A percentile compares a stretch with the other conserved stretches of the same genome.
Conservation (phyloP, 148 eudicot genomes). For the Polygonum aviculare region DNA sequence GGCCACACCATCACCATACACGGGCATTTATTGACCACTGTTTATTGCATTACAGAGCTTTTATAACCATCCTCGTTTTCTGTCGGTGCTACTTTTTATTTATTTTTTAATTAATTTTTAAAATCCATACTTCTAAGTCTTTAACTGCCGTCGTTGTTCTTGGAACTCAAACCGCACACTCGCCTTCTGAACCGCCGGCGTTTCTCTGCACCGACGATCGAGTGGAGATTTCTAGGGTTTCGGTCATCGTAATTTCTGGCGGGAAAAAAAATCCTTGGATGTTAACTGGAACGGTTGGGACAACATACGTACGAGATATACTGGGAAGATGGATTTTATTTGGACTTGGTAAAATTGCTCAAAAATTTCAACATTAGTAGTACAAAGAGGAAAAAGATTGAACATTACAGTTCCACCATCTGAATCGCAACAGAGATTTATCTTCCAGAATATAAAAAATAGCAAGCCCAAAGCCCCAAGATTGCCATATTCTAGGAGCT, state of each 20-base stretch:
- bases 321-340: not conserved
- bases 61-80: not conserved
- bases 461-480: not conserved
- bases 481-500: no score
- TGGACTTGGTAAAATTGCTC: not conserved
- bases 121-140: no score
- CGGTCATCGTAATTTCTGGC: not conserved
- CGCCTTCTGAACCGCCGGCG: no score
- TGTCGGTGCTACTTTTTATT: conserved; percentile 1
- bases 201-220: no score
- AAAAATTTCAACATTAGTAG: not conserved
- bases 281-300: not conserved
- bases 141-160: no score
- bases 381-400: not conserved
- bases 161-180: no score
- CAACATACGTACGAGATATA: not conserved
- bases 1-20: not conserved
- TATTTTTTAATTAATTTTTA: no score
- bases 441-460: not conserved
- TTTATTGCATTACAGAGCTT: not conserved
- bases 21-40: conserved; percentile 9
- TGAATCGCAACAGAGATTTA: not conserved
- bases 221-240: not conserved
- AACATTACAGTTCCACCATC: not conserved
- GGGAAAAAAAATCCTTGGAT: not conserved